Evolutionary conservation across 495 filamentous ascomycete genomes (phyloP).

Genomic region (Aspergillus baeticus): DNA sequence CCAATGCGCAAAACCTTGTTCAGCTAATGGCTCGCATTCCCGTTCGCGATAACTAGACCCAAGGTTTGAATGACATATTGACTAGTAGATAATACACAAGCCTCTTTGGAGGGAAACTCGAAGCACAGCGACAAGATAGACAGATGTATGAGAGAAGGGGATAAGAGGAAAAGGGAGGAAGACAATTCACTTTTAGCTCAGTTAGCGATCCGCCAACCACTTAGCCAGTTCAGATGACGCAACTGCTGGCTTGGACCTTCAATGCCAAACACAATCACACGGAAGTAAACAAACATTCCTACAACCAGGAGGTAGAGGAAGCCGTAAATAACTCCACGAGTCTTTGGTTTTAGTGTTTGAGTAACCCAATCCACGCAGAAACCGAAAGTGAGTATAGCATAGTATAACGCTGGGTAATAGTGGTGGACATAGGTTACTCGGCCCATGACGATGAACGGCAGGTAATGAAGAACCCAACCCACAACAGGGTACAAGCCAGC

Average conservation of each 20-base stretch:
- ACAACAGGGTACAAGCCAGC: constrained; percentile 86
- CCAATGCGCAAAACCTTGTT: neutral
- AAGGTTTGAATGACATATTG: neutral
- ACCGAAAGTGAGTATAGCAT: constrained; percentile 85
- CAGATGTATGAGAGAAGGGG: neutral
- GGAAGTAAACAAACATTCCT: constrained; percentile 83
- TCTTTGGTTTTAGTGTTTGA: constrained; percentile 55
- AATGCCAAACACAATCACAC: constrained; percentile 97
- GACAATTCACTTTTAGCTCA: constrained; percentile 17
- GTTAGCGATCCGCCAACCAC: constrained; percentile 53
- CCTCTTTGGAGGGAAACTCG: neutral
- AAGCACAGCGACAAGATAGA: neutral
- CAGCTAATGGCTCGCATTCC: neutral
- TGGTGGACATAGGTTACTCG: constrained; percentile 99
- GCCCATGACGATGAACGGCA: constrained; percentile 95
- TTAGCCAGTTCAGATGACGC: constrained; percentile 90
- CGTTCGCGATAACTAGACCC: too few relatives aligned
- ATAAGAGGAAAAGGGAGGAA: neutral
- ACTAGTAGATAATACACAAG: constrained; percentile 3
- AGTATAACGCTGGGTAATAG: constrained; percentile 99
- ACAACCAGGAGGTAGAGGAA: constrained; percentile 70
- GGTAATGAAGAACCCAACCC: constrained; percentile 94
- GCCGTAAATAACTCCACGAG: constrained; percentile 63
- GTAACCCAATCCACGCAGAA: constrained; percentile 86
- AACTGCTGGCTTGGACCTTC: constrained; percentile 79